These are phyloP conservation scores for Metschnikowia kofuensis DNA, from an alignment of 805 yeast genomes.

Conservation along the genomic window DNA sequence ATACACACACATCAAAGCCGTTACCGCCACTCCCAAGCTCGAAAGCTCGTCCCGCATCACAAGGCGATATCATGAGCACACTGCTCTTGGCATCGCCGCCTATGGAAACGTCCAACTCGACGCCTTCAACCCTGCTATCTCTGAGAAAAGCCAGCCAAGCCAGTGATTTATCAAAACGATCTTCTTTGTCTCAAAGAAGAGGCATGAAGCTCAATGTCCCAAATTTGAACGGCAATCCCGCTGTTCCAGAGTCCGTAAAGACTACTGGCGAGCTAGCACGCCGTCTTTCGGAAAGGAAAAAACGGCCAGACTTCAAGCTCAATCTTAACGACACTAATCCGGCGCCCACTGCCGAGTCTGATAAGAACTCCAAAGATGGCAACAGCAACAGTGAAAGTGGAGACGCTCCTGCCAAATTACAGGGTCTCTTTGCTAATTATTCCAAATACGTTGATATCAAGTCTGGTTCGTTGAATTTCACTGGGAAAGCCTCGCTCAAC, in stretches of 20 bases:
- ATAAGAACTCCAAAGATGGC: slow-evolving; percentile 11
- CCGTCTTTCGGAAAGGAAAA: slow-evolving; percentile 37
- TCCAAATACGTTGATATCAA: slow-evolving; percentile 87
- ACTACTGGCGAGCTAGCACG: slow-evolving; percentile 37
- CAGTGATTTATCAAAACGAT: slow-evolving; percentile 28
- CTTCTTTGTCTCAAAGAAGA: slow-evolving; percentile 52
- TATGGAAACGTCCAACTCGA: background rate
- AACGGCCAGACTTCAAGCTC: slow-evolving; percentile 38
- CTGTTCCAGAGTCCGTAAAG: slow-evolving; percentile 13
- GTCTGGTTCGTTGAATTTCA: slow-evolving; percentile 87
- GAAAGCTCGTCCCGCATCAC: slow-evolving; percentile 12
- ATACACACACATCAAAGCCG: slow-evolving; percentile 9
- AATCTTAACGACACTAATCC: slow-evolving; percentile 23
- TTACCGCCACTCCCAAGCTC: slow-evolving; percentile 17
- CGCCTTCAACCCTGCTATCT: slow-evolving; percentile 3
- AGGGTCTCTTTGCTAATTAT: slow-evolving; percentile 76
- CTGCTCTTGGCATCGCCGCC: slow-evolving; percentile 14
- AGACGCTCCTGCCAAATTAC: slow-evolving; percentile 23
- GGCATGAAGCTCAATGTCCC: slow-evolving; percentile 50
- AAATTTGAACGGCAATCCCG: slow-evolving; percentile 19
- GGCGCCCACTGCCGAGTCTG: too few relatives aligned
- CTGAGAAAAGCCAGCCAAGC: background rate
- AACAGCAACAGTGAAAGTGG: slow-evolving; percentile 13
- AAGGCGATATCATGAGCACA: slow-evolving; percentile 5
- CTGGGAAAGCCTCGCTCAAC: slow-evolving; percentile 89